A percentile compares a stretch with the other conserved stretches of the same genome.
Evolutionary conservation across 257 asterid species (phyloP).

Genomic region (Echium plantagineum): DNA sequence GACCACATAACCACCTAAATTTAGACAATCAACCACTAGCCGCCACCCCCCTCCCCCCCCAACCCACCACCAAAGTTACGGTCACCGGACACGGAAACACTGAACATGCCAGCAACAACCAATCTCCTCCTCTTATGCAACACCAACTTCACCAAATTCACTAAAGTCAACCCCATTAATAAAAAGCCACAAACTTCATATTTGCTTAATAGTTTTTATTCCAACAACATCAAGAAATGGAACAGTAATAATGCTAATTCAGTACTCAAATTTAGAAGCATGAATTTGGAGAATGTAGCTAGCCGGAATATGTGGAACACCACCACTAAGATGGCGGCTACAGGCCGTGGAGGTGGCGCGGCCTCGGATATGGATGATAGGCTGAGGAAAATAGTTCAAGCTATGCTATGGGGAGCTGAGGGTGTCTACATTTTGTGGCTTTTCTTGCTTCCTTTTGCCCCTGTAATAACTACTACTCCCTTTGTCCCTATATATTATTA

Average conservation of each 20-base stretch:
- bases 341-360: conserved; percentile 31
- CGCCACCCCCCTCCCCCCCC: not conserved
- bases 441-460: conserved; percentile 91
- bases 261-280: not conserved
- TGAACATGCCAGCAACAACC: not conserved
- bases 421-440: conserved; percentile 77
- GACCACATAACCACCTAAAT: too few species aligned
- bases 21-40: not conserved
- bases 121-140: not conserved
- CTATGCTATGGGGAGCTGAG: conserved; percentile 57
- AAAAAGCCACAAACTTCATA: not conserved
- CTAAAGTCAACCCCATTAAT: not conserved
- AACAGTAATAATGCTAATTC: too few species aligned
- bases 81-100: not conserved
- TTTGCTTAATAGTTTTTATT: too few species aligned
- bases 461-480: conserved; percentile 15
- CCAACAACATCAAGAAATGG: too few species aligned
- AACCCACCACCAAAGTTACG: not conserved
- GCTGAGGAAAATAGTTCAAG: conserved; percentile 33
- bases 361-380: conserved; percentile 39
- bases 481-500: not conserved
- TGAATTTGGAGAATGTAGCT: not conserved
- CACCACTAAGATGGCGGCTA: conserved; percentile 9
- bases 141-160: not conserved
- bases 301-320: conserved; percentile 13